Conservation (phyloP, 2,329 filamentous ascomycete species). For the Pyricularia sp. region DNA sequence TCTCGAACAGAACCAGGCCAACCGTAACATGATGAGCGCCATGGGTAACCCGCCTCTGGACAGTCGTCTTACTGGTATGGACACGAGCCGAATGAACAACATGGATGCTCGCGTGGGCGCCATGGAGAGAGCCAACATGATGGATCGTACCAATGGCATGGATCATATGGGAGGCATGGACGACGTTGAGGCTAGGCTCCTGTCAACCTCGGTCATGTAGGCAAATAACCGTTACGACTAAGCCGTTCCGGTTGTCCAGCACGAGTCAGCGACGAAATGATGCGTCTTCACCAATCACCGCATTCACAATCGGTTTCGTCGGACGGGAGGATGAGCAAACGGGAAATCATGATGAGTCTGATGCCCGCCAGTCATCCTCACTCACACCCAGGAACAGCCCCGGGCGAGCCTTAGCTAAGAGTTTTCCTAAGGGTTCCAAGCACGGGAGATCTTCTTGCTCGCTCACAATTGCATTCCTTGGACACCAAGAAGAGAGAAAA, state of each 20-base stretch:
- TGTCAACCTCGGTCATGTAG: constrained; percentile 22
- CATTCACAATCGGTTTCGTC: not conserved
- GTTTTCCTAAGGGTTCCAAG: no score
- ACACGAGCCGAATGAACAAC: constrained; percentile 16
- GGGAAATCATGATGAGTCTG: not conserved
- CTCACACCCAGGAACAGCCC: not conserved
- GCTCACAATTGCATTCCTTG: not conserved
- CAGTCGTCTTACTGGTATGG: constrained; percentile 9
- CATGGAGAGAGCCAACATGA: constrained; percentile 18
- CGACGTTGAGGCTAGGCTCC: constrained; percentile 25
- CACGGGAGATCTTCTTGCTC: not conserved
- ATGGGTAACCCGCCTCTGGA: constrained; percentile 12
- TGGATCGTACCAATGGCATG: constrained; percentile 15
- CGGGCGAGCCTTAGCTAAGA: not conserved
- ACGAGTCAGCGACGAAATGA: not conserved
- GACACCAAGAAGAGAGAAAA: not conserved
- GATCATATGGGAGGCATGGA: constrained; percentile 22
- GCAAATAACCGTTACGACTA: not conserved
- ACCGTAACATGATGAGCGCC: constrained; percentile 13
- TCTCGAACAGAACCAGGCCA: constrained; percentile 28
- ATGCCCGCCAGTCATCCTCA: not conserved
- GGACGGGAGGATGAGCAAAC: not conserved
- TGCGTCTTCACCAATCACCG: not conserved
- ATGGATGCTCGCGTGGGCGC: constrained; percentile 24
- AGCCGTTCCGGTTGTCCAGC: not conserved